phyloP scores from a whole-genome alignment of 2,329 filamentous ascomycete genomes.

The Teratosphaeria epicoccoides region DNA sequence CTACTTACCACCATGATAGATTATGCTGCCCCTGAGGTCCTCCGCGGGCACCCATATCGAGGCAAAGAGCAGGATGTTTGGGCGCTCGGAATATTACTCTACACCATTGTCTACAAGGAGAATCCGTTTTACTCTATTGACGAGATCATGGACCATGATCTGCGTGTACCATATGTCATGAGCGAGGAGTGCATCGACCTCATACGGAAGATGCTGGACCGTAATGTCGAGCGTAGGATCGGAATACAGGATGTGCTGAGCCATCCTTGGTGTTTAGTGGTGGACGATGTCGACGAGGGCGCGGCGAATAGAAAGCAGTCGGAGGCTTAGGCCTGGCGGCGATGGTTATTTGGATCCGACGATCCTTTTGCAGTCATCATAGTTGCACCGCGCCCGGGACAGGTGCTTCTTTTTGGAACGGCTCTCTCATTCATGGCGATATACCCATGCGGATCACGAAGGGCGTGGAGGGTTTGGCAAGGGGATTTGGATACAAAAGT shows the following conservation, averaged over 20 bases:
- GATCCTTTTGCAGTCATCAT: not conserved
- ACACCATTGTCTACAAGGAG: conserved; percentile 99
- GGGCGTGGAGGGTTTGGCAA: not conserved
- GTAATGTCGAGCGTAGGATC: conserved; percentile 71
- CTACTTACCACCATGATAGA: conserved; percentile 45
- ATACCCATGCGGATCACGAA: not conserved
- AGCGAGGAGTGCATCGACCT: conserved; percentile 89
- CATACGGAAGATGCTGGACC: conserved; percentile 82
- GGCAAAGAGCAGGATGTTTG: conserved; percentile 98
- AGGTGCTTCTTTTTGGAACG: too few relatives aligned
- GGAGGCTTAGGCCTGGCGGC: not conserved
- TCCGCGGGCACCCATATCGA: conserved; percentile 81
- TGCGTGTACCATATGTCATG: conserved; percentile 79
- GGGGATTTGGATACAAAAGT: not conserved
- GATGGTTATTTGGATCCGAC: not conserved
- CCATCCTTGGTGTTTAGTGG: conserved; percentile 58
- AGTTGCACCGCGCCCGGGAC: not conserved
- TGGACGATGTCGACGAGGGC: not conserved
- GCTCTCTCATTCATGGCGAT: not conserved
- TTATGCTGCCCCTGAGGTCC: conserved; percentile 95
- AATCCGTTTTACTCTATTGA: conserved; percentile 99
- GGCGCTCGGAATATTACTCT: conserved; percentile 91
- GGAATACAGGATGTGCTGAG: conserved; percentile 81
- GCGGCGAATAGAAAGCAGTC: not conserved
- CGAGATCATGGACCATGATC: conserved; percentile 95